These are phyloP conservation scores for Jacaranda copaia DNA, from an alignment of 257 asterid genomes.

Conservation along the genomic window DNA sequence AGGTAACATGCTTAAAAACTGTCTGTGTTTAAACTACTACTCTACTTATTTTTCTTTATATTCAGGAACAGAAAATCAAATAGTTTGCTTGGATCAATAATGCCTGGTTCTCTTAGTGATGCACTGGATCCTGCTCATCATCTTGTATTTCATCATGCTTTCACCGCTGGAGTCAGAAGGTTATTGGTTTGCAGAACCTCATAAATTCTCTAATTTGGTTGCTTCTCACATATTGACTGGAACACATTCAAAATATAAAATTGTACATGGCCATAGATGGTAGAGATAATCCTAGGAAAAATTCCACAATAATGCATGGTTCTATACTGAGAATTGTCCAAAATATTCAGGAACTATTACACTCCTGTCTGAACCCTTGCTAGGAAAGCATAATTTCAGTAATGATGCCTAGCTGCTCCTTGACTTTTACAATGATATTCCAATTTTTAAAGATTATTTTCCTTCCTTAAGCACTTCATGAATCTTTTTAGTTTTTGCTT, in stretches of 20 bases:
- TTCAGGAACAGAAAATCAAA: slow-evolving; percentile 68
- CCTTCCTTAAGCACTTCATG: slow-evolving; percentile 22
- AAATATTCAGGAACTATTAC: slow-evolving; percentile 11
- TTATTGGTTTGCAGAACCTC: slow-evolving; percentile 33
- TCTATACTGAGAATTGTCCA: neutral
- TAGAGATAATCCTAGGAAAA: neutral
- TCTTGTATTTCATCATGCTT: slow-evolving; percentile 79
- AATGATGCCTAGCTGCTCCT: neutral
- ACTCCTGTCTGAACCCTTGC: no score
- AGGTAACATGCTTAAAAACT: slow-evolving; percentile 22
- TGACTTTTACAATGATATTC: neutral
- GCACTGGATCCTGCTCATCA: slow-evolving; percentile 86
- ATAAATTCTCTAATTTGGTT: slow-evolving; percentile 24
- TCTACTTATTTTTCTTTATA: slow-evolving; percentile 30
- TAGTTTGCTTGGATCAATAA: slow-evolving; percentile 75
- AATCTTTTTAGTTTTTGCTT: slow-evolving; percentile 26
- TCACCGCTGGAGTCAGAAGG: slow-evolving; percentile 86
- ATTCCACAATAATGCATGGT: neutral
- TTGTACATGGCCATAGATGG: neutral
- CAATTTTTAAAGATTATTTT: neutral
- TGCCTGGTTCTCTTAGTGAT: slow-evolving; percentile 79
- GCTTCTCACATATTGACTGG: slow-evolving; percentile 7
- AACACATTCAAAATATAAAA: slow-evolving; percentile 2
- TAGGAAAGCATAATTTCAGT: no score
- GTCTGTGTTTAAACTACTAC: slow-evolving; percentile 6